These are phyloP conservation scores for Trichoderma afroharzianum DNA, from an alignment of 2,329 filamentous ascomycete species.

Conservation along the genomic window DNA sequence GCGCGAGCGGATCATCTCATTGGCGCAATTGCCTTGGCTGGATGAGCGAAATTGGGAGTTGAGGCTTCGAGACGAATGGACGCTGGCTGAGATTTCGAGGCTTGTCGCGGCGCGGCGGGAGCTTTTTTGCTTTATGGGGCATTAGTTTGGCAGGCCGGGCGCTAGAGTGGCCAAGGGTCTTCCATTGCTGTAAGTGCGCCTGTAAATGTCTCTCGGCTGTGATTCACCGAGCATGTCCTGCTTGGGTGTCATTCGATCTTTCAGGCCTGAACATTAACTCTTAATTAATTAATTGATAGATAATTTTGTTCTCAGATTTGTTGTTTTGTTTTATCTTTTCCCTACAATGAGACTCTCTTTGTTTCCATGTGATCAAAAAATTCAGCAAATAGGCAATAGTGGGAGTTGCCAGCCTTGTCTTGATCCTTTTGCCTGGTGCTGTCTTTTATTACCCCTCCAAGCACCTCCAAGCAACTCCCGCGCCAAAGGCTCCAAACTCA, in stretches of 20 bases:
- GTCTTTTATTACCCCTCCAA: conserved; percentile 4
- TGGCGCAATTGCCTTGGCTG: not conserved
- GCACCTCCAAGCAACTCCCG: not conserved
- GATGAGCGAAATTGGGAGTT: not conserved
- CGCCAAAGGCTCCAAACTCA: not conserved
- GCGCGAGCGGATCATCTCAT: conserved; percentile 31
- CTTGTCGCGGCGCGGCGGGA: not conserved
- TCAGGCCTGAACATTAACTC: not conserved
- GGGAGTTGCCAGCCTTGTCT: not conserved
- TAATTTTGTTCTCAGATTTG: fast-evolving
- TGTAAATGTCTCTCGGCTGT: not conserved
- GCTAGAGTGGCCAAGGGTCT: not conserved
- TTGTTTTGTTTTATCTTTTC: not conserved
- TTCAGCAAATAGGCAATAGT: not conserved
- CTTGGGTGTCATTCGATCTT: not conserved
- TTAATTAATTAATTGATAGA: not conserved
- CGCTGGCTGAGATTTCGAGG: not conserved
- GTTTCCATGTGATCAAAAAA: not conserved
- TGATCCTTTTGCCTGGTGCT: not conserved
- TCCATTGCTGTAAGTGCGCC: not conserved
- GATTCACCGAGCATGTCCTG: not conserved
- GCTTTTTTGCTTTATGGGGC: not conserved
- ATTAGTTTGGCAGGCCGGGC: conserved; percentile 1
- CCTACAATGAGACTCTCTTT: not conserved
- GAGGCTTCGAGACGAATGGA: not conserved